Base-by-base conservation (phyloP, 805 yeast species). In the Saccharomyces jurei region DNA sequence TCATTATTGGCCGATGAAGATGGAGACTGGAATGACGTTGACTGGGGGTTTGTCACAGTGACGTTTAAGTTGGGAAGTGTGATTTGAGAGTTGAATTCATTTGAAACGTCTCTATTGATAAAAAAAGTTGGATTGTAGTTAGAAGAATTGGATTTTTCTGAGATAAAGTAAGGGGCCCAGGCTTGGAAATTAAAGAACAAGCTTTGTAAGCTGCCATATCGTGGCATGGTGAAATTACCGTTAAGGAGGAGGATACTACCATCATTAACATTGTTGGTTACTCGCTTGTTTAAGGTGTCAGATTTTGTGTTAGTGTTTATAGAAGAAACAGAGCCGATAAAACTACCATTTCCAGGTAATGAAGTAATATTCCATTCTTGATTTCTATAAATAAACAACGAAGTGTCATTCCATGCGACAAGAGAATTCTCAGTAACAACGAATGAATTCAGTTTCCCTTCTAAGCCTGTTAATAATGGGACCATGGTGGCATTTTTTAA, bases 161-260 rank as follows among this genome's bases (percentile, higher is more conserved):
- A 30, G 6, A 57, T 49, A 36, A 64, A 58, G 52, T 62, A 69
- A 1, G 69, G 65, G 49, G 52, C 52, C 65, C 73, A 69, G 9
- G 52, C 60, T 2, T 59, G 53, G 14, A 57, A 62, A 36, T 63
- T 60, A 49, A 60, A 62, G 1, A 68, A 13, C 44, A 61, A 54
- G 1, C 66, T 60, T 50, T 60, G 63, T 2, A 70, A 52, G 11
- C 52, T 56, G 41, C 65, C 73, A 52, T 68, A 74, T 0, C 73
- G 74, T 27, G 67, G 55, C 25, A 76, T 61, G 46, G 62, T 72
- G 46, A 70, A 52, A 0, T 69, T 67, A 6, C 82, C 82, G 54
- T 77, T 63, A 6, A 75, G 70, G 17, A 80, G 44, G 6, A 27
- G 13, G 57, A 22, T 2, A 46, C 52, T 31, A 48, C 50, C 30